phyloP scores from a whole-genome alignment of 139 green algal species.

The Picochlorum sp. region DNA sequence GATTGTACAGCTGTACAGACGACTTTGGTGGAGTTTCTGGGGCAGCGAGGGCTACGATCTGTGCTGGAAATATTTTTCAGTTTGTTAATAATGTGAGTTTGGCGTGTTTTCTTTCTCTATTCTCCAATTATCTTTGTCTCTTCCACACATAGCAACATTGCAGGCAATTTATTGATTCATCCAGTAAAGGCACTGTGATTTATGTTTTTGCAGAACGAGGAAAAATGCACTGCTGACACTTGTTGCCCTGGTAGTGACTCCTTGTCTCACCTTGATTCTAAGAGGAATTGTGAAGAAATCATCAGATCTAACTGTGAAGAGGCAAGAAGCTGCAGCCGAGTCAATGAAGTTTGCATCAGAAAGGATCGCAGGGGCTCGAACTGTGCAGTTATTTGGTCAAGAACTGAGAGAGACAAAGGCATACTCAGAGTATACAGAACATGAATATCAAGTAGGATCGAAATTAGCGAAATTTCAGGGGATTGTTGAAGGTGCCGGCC shows the following conservation, averaged over 20 bases:
- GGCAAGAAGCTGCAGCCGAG: conserved; percentile 4
- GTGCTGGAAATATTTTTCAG: conserved; percentile 16
- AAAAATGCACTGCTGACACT: conserved; percentile 20
- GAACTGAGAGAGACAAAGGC: conserved; percentile 7
- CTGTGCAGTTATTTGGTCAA: conserved; percentile 20
- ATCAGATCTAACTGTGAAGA: conserved; percentile 6
- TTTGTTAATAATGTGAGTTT: conserved; percentile 13
- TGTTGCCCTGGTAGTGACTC: conserved; percentile 10
- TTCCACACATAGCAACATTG: too few relatives aligned
- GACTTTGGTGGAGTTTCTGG: conserved; percentile 21
- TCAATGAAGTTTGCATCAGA: conserved; percentile 20
- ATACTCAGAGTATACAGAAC: not conserved
- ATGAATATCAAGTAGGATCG: conserved; percentile 1
- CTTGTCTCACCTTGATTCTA: conserved; percentile 8
- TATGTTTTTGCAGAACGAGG: not conserved
- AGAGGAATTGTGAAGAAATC: conserved; percentile 11
- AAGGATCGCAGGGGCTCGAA: conserved; percentile 12
- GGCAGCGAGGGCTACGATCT: conserved; percentile 14
- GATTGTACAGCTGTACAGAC: conserved; percentile 17
- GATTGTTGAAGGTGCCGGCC: conserved; percentile 18
- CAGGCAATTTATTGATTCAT: too few relatives aligned
- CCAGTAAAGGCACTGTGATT: not conserved
- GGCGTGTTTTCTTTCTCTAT: not conserved
- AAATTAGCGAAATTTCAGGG: conserved; percentile 21
- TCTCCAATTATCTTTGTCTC: not conserved